Evolutionary conservation across 2,329 filamentous ascomycete genomes (phyloP), one percentile per base, ranked within the genome.

Genomic region (Arthrobotrys sinensis): DNA sequence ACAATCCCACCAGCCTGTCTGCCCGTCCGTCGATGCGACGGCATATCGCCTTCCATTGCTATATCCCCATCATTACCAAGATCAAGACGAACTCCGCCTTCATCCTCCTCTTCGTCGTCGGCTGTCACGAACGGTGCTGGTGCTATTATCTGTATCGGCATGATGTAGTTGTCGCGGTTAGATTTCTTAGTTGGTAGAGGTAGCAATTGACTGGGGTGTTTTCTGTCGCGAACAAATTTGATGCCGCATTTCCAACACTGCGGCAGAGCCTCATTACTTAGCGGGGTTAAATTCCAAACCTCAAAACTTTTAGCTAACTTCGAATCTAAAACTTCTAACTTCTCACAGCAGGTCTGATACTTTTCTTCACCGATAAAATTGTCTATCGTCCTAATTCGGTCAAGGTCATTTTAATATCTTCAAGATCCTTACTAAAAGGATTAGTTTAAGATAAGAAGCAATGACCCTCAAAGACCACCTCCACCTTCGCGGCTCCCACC

Each of bases 61-160:
- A 68, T 43, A 50, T 78, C 75, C 12, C 75, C 81, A 69, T 60
- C 79, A 60, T 63, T 80, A 83, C 70, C 84, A 80, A 57, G 82
- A 67, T 78, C 83, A 80, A 66, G 83, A 14, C 50, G 46, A 34
- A 78, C 89, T 63, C 93, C 91, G 52, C 91, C 90, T 80, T 92
- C 88, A 14, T 90, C 89, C 34, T 90, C 89, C 21, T 91, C 89
- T 36, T 90, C 89, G 21, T 91, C 89, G 16, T 92, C 92, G n/a
- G 87, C 87, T 36, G 87, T 87, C 80, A 67, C 53, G 63, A 73
- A 77, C 43, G 79, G 52, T 19, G 68, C 65, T 14, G 40, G 76
- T 16, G 78, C 62, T 71, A 78, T 78, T 72, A 78, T 78, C 24
- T 78, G 75, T 72, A 78, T 78, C 46, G 75, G 75, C 75, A 78